Percentiles rank a stretch among this genome's conserved stretches.
These are phyloP conservation scores for Biscogniauxia marginata DNA, from an alignment of 2,329 filamentous ascomycete genomes.

Conservation along the genomic window DNA sequence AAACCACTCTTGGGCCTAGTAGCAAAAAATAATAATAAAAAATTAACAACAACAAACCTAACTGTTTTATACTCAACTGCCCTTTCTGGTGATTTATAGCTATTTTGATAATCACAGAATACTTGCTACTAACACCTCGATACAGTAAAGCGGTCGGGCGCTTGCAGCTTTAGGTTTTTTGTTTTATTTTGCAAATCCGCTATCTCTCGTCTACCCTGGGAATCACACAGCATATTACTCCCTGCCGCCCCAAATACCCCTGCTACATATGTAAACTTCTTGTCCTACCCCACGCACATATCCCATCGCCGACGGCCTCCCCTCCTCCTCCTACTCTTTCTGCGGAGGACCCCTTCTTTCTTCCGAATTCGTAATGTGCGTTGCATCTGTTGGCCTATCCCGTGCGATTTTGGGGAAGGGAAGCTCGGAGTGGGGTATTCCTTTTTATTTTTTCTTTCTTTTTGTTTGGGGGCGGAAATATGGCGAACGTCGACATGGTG, in stretches of 20 bases:
- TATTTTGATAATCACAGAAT: neutral
- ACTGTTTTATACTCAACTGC: no score
- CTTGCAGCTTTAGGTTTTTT: neutral
- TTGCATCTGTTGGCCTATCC: neutral
- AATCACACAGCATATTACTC: no score
- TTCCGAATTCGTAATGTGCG: no score
- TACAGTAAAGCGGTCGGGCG: neutral
- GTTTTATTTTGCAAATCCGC: no score
- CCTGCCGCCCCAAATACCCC: no score
- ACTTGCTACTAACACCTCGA: neutral
- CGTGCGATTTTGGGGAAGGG: constrained; percentile 6
- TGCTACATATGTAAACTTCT: neutral
- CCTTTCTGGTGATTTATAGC: no score
- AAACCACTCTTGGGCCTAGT: no score
- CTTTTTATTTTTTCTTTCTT: neutral
- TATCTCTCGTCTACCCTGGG: no score
- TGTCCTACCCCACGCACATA: neutral
- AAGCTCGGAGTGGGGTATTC: neutral
- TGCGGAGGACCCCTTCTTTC: no score
- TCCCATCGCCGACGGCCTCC: neutral
- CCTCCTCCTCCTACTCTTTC: no score
- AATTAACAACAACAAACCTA: no score
- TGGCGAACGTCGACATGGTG: neutral
- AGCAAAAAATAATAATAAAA: no score
- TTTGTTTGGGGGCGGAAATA: neutral